Conservation (phyloP, 192 early-diverging fungal genomes). For the Podila minutissima region DNA sequence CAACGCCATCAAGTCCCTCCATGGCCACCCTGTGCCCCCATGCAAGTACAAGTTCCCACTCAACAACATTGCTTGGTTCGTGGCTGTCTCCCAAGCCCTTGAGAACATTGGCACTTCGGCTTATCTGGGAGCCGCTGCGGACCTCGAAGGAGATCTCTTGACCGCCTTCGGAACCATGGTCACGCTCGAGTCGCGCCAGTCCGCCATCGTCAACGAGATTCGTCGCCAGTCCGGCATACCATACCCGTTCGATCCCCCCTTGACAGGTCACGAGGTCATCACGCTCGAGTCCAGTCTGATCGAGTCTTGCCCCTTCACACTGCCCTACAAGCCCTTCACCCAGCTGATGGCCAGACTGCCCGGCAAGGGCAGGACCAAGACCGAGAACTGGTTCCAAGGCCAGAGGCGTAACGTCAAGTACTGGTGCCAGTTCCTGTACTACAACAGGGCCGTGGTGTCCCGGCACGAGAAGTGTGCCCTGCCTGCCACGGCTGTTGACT, state of each 20-base stretch:
- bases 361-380: not conserved
- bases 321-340: conserved; percentile 6
- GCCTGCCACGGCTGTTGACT: conserved; percentile 9
- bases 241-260: conserved; percentile 19
- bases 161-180: conserved; percentile 3
- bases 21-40: conserved; percentile 11
- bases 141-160: not conserved
- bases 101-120: conserved; percentile 62
- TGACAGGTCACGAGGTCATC: not conserved
- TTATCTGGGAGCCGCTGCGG: conserved; percentile 54
- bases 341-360: conserved; percentile 20
- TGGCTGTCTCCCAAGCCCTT: conserved; percentile 59
- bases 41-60: conserved; percentile 38
- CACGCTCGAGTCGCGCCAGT: conserved; percentile 27
- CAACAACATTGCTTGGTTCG: conserved; percentile 50
- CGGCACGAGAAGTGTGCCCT: conserved; percentile 12
- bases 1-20: conserved; percentile 7
- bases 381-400: conserved; percentile 5
- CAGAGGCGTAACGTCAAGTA: not conserved
- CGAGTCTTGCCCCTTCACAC: conserved; percentile 7
- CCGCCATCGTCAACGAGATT: conserved; percentile 22
- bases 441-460: conserved; percentile 3
- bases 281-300: conserved; percentile 13
- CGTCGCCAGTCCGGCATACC: conserved; percentile 5
- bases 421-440: conserved; percentile 37